Conservation (phyloP, 768 basidiomycete species). For the Strobilomyces echinocephalus region DNA sequence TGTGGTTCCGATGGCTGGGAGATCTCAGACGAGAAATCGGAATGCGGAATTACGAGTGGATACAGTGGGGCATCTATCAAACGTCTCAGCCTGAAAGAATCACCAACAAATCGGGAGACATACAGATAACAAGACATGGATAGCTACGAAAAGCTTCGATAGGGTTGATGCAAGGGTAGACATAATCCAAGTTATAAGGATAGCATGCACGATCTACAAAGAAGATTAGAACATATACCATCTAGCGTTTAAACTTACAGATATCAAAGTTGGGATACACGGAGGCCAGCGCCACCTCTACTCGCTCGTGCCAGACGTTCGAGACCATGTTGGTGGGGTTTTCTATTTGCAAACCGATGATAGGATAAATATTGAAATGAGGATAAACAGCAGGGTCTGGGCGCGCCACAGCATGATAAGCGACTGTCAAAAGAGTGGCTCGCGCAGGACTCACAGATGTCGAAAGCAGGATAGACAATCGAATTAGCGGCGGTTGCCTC, state of each 20-base stretch:
- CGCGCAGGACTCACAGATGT: slow-evolving; percentile 15
- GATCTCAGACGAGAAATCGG: slow-evolving; percentile 4
- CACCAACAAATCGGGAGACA: slow-evolving; percentile 6
- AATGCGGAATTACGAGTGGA: slow-evolving; percentile 18
- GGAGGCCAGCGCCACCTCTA: slow-evolving; percentile 8
- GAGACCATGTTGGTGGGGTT: background rate
- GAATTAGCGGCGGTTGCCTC: background rate
- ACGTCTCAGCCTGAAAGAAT: background rate
- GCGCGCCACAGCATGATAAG: slow-evolving; percentile 19
- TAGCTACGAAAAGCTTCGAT: slow-evolving; percentile 22
- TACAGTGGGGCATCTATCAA: slow-evolving; percentile 22
- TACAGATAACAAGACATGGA: slow-evolving; percentile 38
- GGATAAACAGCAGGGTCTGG: slow-evolving; percentile 41
- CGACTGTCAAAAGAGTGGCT: background rate
- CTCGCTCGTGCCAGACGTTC: background rate
- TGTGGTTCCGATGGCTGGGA: slow-evolving; percentile 2
- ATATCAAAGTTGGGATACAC: slow-evolving; percentile 25
- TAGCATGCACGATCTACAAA: slow-evolving; percentile 37
- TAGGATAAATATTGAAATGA: slow-evolving; percentile 39
- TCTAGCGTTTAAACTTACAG: slow-evolving; percentile 27
- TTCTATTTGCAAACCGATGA: slow-evolving; percentile 2
- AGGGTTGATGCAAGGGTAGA: slow-evolving; percentile 29
- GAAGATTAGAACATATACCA: background rate
- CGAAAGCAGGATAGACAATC: slow-evolving; percentile 22
- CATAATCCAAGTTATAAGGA: slow-evolving; percentile 34